Base-by-base conservation (phyloP, 192 early-diverging fungal genomes). In the Phlyctochytrium bullatum region DNA sequence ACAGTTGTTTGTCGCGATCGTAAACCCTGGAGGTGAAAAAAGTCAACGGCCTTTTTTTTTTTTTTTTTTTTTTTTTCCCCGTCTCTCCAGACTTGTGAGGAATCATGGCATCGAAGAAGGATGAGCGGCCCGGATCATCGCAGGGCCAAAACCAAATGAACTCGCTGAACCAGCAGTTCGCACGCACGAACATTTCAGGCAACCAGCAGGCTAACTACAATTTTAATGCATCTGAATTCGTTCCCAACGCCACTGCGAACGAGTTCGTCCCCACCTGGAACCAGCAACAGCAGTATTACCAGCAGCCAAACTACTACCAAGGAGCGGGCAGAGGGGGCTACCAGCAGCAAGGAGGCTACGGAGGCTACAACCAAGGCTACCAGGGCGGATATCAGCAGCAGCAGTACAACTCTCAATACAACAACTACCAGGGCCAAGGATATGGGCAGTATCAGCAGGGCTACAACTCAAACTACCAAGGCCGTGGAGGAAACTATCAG, bases 211-310 rank as follows among this genome's bases (percentile, higher is more conserved):
- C 4, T 6, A 6, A 28, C 12, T 71, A 65, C 66, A 79, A 79
- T 67, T 17, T 50, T 52, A 74, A 67, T 29, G 78, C 77, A 24
- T 33, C 64, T 30, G 81, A 83, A 61, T 83, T 83, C 52, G 81
- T 83, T 3, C 81, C 80, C 25, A 64, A 51, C 35, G 51, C 69
- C 23, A 57, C 52, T 27, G 85, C 90, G 59, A 85, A 76, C 70
- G 83, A 83, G 51, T 94, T 94, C 69, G 89, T 91, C 14, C 92
- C 92, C 12, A 74, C 79, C 40, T 81, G 83, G 81, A 52, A 59
- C 34, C 52, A 54, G 3, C 24, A 23, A 6, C 25, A 16, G 12
- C 28, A 58, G 53, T n/a, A 61, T 30, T 68, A 68, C 66, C 70
- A 72, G 33, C 70, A 72, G 61, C 33, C 28, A 58, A 34, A 52